These are phyloP conservation scores for Fusarium sarcochroum DNA, from an alignment of 2,329 filamentous ascomycete genomes.

Conservation along the genomic window DNA sequence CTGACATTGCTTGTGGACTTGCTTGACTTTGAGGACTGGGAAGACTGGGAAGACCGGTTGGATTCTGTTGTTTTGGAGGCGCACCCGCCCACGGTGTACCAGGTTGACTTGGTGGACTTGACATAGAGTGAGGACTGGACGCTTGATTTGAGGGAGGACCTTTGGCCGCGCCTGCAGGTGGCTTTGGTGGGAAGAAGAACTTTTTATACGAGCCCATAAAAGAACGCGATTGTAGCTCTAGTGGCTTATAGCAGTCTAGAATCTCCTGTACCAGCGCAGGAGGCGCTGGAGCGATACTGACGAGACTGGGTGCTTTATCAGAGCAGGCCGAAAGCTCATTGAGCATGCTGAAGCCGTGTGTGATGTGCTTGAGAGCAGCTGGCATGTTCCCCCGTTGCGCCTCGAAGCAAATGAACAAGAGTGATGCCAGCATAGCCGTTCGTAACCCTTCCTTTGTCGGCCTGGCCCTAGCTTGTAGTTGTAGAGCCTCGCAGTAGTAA, in stretches of 20 bases:
- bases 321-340: slow-evolving; percentile 57
- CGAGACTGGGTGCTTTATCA: slow-evolving; percentile 53
- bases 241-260: slow-evolving; percentile 56
- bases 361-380: slow-evolving; percentile 58
- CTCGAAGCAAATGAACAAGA: slow-evolving; percentile 60
- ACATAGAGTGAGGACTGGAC: slow-evolving; percentile 19
- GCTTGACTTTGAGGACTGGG: slow-evolving; percentile 54
- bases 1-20: slow-evolving; percentile 47
- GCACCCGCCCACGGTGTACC: slow-evolving; percentile 45
- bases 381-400: slow-evolving; percentile 57
- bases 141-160: slow-evolving; percentile 10
- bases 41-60: slow-evolving; percentile 52
- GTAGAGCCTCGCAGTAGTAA: slow-evolving; percentile 59
- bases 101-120: slow-evolving; percentile 48
- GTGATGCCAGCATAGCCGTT: slow-evolving; percentile 57
- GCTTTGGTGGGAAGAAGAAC: slow-evolving; percentile 51
- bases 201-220: slow-evolving; percentile 57
- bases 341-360: slow-evolving; percentile 58
- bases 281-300: slow-evolving; percentile 56
- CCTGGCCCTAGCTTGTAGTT: slow-evolving; percentile 55
- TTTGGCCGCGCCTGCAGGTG: slow-evolving; percentile 9
- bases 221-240: slow-evolving; percentile 57
- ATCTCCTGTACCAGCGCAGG: slow-evolving; percentile 57
- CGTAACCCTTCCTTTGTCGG: slow-evolving; percentile 55
- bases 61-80: slow-evolving; percentile 8